Conservation (phyloP, 306 rosid genomes). For the Ormosia emarginata region DNA sequence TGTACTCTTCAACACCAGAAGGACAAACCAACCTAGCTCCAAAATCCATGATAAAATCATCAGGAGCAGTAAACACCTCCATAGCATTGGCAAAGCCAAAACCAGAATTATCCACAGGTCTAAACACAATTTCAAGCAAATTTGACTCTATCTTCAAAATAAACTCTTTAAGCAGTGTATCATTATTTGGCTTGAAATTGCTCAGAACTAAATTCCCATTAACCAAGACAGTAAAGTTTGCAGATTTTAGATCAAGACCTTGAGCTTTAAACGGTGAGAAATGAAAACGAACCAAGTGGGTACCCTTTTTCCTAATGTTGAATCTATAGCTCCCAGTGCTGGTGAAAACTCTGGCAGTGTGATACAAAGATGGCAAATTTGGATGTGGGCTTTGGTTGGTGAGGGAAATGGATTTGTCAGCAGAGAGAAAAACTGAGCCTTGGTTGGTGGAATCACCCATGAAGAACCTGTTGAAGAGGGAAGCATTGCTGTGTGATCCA, state of each 20-base stretch:
- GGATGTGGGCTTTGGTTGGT: slow-evolving; percentile 53
- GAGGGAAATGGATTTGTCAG: slow-evolving; percentile 49
- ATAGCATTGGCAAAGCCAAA: slow-evolving; percentile 76
- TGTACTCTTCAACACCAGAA: slow-evolving; percentile 42
- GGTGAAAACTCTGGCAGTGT: slow-evolving; percentile 73
- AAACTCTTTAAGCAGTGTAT: slow-evolving; percentile 50
- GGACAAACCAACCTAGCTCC: slow-evolving; percentile 53
- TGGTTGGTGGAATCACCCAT: slow-evolving; percentile 42
- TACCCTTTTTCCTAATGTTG: slow-evolving; percentile 55
- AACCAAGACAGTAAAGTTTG: slow-evolving; percentile 53
- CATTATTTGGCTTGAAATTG: slow-evolving; percentile 24
- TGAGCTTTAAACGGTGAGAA: slow-evolving; percentile 64
- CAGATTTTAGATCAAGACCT: slow-evolving; percentile 40
- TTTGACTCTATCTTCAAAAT: slow-evolving; percentile 45
- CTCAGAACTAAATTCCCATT: slow-evolving; percentile 38
- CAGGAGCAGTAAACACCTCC: slow-evolving; percentile 74
- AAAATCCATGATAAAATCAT: slow-evolving; percentile 52
- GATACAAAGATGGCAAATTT: slow-evolving; percentile 44
- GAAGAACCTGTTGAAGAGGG: slow-evolving; percentile 53
- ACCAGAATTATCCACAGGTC: slow-evolving; percentile 43
- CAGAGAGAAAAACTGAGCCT: slow-evolving; percentile 44
- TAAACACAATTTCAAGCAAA: slow-evolving; percentile 52
- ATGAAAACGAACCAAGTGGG: slow-evolving; percentile 74
- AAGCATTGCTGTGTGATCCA: slow-evolving; percentile 58
- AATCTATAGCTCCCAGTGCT: slow-evolving; percentile 50